These are phyloP conservation scores for Candida nemodendra DNA, from an alignment of 805 yeast genomes.

Conservation along the genomic window DNA sequence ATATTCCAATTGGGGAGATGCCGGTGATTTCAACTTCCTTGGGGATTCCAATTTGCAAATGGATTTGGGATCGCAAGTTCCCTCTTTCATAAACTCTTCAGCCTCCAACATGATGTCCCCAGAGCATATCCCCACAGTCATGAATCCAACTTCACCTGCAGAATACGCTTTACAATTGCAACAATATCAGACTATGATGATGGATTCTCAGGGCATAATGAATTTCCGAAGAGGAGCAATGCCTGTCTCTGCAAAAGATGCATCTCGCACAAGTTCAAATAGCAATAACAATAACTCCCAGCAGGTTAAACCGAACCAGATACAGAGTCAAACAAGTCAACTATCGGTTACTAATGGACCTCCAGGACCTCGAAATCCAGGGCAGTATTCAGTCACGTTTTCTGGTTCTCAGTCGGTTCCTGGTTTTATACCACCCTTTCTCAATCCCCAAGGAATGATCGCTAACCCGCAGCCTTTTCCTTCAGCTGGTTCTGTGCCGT, in stretches of 20 bases:
- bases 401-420: constrained; percentile 9
- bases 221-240: constrained; percentile 13
- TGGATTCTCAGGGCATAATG: constrained; percentile 29
- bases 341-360: constrained; percentile 2
- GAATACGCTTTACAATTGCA: constrained; percentile 34
- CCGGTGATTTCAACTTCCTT: constrained; percentile 28
- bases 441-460: constrained; percentile 16
- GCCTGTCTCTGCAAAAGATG: constrained; percentile 1
- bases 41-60: constrained; percentile 18
- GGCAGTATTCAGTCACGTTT: constrained; percentile 3
- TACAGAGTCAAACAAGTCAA: constrained; percentile 4
- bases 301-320: background rate
- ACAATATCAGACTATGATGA: constrained; percentile 32
- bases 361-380: constrained; percentile 3
- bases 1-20: constrained; percentile 30
- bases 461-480: constrained; percentile 9
- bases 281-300: constrained; percentile 2
- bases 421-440: constrained; percentile 14
- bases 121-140: constrained; percentile 19
- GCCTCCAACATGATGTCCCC: constrained; percentile 27
- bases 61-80: constrained; percentile 15
- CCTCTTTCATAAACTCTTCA: constrained; percentile 15
- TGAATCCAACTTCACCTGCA: constrained; percentile 28
- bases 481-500: constrained; percentile 8
- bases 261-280: background rate